Conservation (phyloP, 768 basidiomycete species). For the Amanita thiersii region DNA sequence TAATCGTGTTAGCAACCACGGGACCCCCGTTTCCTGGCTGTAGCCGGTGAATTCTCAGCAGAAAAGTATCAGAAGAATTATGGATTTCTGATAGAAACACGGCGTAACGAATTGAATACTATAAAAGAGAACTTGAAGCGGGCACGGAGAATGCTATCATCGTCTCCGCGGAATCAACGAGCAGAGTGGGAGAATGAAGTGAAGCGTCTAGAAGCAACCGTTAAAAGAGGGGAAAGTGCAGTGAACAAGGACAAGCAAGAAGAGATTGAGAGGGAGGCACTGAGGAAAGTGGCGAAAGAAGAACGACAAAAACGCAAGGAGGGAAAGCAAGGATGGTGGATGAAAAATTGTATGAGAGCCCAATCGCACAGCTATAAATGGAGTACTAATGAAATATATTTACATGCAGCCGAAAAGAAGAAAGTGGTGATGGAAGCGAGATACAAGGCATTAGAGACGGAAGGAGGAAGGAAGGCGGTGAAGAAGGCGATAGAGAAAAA, state of each 20-base stretch:
- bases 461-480: conserved; percentile 75
- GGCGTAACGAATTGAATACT: conserved; percentile 52
- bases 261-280: conserved; percentile 60
- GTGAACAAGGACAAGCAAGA: conserved; percentile 69
- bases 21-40: conserved; percentile 79
- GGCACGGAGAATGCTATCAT: conserved; percentile 54
- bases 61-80: conserved; percentile 66
- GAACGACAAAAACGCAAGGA: conserved; percentile 60
- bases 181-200: conserved; percentile 63
- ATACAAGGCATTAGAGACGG: conserved; percentile 68
- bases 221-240: conserved; percentile 70
- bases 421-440: conserved; percentile 64
- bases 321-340: conserved; percentile 80
- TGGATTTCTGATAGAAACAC: conserved; percentile 62
- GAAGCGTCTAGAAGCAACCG: conserved; percentile 55
- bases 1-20: conserved; percentile 50
- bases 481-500: conserved; percentile 87
- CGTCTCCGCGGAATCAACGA: conserved; percentile 53
- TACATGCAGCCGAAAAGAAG: conserved; percentile 66
- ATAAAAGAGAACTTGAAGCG: conserved; percentile 60
- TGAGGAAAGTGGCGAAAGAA: conserved; percentile 43
- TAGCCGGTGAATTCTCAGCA: conserved; percentile 60
- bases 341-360: conserved; percentile 76
- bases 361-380: no score
- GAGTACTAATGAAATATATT: conserved; percentile 10